phyloP scores from a whole-genome alignment of 768 basidiomycete species.

The Saitozyma podzolica region DNA sequence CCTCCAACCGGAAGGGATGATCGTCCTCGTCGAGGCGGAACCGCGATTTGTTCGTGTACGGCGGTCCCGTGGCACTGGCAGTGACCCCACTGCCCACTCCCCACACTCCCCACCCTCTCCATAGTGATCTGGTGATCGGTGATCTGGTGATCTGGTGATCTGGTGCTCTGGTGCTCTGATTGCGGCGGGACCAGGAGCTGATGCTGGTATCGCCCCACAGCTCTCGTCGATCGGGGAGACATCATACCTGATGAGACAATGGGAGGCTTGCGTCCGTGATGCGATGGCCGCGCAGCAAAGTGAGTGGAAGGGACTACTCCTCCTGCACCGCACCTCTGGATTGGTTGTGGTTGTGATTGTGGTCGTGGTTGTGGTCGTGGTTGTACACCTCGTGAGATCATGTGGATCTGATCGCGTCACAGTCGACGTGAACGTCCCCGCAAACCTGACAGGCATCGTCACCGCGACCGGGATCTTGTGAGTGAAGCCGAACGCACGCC shows the following conservation, averaged over 20 bases:
- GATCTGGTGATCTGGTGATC: background rate
- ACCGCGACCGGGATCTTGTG: too few relatives aligned
- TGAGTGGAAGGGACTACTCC: constrained; percentile 9
- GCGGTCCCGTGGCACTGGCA: too few relatives aligned
- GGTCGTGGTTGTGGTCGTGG: background rate
- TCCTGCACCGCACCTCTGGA: too few relatives aligned
- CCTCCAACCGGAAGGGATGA: constrained; percentile 39
- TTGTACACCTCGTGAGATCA: too few relatives aligned
- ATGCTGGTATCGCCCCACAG: background rate
- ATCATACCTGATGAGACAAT: constrained; percentile 11
- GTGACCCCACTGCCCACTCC: background rate
- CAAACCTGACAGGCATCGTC: too few relatives aligned
- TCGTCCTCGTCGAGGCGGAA: constrained; percentile 45
- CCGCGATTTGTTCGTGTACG: constrained; percentile 31
- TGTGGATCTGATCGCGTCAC: too few relatives aligned
- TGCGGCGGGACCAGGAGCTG: background rate
- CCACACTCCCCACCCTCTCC: background rate
- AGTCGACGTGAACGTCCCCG: too few relatives aligned
- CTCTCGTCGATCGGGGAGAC: too few relatives aligned
- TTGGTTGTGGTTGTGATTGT: background rate
- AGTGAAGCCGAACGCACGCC: too few relatives aligned
- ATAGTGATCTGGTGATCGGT: background rate
- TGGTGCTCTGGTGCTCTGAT: too few relatives aligned
- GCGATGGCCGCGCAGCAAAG: constrained; percentile 20
- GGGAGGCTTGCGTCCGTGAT: constrained; percentile 33